These are phyloP conservation scores for Cryptococcus sp. DNA, from an alignment of 1,284 basidiomycete species.

Conservation along the genomic window DNA sequence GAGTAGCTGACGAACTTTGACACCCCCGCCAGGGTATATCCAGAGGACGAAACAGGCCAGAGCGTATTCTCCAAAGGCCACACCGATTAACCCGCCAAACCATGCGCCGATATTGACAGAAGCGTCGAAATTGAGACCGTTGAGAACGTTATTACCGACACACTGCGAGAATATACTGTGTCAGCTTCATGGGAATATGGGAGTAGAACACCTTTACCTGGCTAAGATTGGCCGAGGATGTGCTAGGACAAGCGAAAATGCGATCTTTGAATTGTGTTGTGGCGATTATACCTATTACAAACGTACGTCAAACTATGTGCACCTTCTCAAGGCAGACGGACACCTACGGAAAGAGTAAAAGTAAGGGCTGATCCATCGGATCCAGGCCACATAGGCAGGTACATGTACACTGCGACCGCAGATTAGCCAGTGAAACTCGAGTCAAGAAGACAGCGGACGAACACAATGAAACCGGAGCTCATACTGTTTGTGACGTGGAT, in stretches of 20 bases:
- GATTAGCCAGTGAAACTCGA: not conserved
- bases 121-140: conserved; percentile 46
- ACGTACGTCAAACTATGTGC: no score
- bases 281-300: conserved; percentile 45
- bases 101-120: conserved; percentile 50
- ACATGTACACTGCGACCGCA: conserved; percentile 41
- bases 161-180: conserved; percentile 35
- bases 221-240: conserved; percentile 44
- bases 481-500: conserved; percentile 19
- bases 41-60: conserved; percentile 50
- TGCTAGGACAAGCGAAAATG: conserved; percentile 51
- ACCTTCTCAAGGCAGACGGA: not conserved
- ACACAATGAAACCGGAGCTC: conserved; percentile 47
- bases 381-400: conserved; percentile 55
- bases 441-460: conserved; percentile 3
- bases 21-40: conserved; percentile 52
- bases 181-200: not conserved
- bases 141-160: conserved; percentile 54
- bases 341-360: conserved; percentile 44
- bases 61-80: conserved; percentile 45
- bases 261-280: conserved; percentile 53
- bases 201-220: conserved; percentile 31
- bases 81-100: conserved; percentile 53
- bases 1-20: conserved; percentile 29
- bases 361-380: conserved; percentile 51